A percentile compares a stretch with the other conserved stretches of the same genome.
phyloP scores from a whole-genome alignment of 495 filamentous ascomycete species.

The Apiosordaria backusii region DNA sequence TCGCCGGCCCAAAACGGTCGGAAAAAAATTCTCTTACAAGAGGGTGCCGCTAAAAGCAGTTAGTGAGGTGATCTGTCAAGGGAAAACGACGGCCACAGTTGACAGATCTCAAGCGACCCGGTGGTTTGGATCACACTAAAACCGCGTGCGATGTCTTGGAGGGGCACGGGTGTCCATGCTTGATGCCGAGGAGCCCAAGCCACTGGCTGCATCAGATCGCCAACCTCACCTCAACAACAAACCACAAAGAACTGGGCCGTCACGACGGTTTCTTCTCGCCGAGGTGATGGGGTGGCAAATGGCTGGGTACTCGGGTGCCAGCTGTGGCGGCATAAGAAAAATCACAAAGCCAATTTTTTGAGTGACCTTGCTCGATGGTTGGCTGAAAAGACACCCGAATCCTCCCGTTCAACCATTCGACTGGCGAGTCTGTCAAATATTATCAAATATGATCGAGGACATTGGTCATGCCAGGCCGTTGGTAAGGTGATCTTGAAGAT shows the following conservation, averaged over 20 bases:
- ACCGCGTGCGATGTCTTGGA: constrained; percentile 27
- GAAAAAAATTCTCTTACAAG: constrained; percentile 1
- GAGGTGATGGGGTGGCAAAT: neutral
- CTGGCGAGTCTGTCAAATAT: neutral
- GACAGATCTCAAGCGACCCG: constrained; percentile 27
- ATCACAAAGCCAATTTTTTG: neutral
- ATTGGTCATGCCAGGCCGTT: neutral
- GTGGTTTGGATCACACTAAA: constrained; percentile 26
- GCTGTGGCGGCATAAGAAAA: neutral
- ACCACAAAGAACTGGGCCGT: neutral
- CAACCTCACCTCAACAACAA: neutral
- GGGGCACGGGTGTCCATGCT: constrained; percentile 23
- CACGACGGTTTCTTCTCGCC: neutral
- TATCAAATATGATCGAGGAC: neutral
- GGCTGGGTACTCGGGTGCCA: neutral
- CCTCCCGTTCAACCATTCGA: neutral
- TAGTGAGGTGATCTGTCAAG: constrained; percentile 24
- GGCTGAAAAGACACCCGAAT: neutral
- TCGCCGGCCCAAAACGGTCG: neutral
- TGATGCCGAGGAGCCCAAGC: constrained; percentile 8
- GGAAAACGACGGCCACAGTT: constrained; percentile 16
- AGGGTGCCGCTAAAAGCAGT: constrained; percentile 24
- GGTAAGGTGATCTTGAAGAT: too few relatives aligned
- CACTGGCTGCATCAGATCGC: constrained; percentile 1
- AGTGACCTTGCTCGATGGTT: neutral